A percentile compares a stretch with the other conserved stretches of the same genome.
Conservation (phyloP, 163 green algal species). For the Trebouxiophyceae sp. region DNA sequence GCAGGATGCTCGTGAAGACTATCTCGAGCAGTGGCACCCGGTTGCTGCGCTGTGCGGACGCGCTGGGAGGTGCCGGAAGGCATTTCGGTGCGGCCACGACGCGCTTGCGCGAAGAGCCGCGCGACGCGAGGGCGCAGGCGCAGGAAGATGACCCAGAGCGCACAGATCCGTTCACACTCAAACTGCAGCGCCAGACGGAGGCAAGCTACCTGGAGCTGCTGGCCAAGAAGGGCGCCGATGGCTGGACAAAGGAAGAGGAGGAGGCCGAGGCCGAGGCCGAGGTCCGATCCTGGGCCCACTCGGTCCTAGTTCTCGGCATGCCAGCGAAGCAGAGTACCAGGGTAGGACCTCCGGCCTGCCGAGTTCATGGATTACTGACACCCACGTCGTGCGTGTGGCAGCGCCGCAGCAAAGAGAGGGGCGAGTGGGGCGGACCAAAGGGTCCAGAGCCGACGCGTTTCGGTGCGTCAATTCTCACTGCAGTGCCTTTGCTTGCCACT, state of each 20-base stretch:
- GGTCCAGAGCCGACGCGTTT: conserved; percentile 20
- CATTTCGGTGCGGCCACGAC: no score
- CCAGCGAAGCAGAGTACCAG: no score
- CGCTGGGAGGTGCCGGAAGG: no score
- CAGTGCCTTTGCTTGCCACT: background rate
- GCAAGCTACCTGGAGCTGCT: conserved; percentile 13
- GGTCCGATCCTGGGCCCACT: no score
- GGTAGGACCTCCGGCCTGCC: no score
- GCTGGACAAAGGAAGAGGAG: conserved; percentile 3
- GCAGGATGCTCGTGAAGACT: no score
- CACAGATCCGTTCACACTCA: conserved; percentile 1
- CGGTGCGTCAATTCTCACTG: conserved; percentile 5
- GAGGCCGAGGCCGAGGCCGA: background rate
- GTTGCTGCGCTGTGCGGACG: no score
- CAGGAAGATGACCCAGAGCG: no score
- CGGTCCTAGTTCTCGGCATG: no score
- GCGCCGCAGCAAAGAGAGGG: background rate
- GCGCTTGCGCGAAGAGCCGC: no score
- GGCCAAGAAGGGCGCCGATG: background rate
- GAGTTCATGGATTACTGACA: background rate
- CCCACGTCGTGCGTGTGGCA: background rate
- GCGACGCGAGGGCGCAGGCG: no score
- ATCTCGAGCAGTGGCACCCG: no score
- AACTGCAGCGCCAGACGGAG: conserved; percentile 18
- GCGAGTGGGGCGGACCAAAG: conserved; percentile 17